Percentiles rank a stretch among this genome's conserved stretches.
Evolutionary conservation across 331 rosid species (phyloP).

Genomic region (Arachis monticola): DNA sequence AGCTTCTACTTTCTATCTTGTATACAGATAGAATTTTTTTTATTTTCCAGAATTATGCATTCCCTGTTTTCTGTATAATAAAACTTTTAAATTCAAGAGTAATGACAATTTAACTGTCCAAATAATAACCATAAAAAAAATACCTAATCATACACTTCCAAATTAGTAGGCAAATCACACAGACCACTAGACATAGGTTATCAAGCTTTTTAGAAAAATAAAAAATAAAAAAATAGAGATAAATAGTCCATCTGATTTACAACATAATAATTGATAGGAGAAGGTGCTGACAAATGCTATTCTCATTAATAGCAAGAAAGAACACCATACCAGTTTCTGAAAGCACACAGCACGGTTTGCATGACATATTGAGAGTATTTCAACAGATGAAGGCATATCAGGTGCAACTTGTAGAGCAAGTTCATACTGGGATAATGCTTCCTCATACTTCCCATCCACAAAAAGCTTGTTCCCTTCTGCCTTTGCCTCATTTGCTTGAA

Average conservation of each 20-base stretch:
- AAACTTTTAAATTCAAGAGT: no score
- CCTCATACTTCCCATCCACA: slow-evolving; percentile 71
- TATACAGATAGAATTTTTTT: background rate
- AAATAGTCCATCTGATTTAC: slow-evolving; percentile 19
- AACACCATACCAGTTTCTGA: slow-evolving; percentile 65
- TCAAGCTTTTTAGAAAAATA: no score
- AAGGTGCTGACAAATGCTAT: slow-evolving; percentile 20
- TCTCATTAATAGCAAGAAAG: slow-evolving; percentile 17
- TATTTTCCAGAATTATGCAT: background rate
- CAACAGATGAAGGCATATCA: slow-evolving; percentile 73
- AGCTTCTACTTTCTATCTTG: slow-evolving; percentile 13
- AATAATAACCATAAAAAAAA: background rate
- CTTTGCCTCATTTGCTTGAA: slow-evolving; percentile 78
- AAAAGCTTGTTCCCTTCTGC: slow-evolving; percentile 77
- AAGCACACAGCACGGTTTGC: slow-evolving; percentile 79
- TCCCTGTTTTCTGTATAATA: no score
- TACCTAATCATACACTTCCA: background rate
- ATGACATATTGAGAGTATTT: slow-evolving; percentile 78
- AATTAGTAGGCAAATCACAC: background rate
- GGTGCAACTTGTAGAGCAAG: slow-evolving; percentile 71
- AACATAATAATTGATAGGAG: slow-evolving; percentile 4
- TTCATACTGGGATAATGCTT: slow-evolving; percentile 76
- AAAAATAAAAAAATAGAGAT: no score
- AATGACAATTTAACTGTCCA: no score
- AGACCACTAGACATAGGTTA: background rate